phyloP scores from a whole-genome alignment of 169 alveolate genomes.

The Theileria sp. region DNA sequence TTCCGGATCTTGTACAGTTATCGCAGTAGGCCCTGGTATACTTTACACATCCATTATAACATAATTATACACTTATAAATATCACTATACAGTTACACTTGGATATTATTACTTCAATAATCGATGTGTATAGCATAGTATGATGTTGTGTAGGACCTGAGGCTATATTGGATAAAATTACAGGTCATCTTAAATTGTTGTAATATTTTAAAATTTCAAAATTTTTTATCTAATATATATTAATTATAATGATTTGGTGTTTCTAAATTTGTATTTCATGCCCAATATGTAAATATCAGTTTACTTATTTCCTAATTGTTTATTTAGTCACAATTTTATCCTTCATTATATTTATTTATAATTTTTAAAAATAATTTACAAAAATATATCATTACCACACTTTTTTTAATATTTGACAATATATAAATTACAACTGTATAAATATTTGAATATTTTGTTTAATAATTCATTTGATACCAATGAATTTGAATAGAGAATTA shows the following conservation, averaged over 20 bases:
- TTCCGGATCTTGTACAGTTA: slow-evolving; percentile 88
- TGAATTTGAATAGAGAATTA: slow-evolving; percentile 41
- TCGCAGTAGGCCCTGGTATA: slow-evolving; percentile 90
- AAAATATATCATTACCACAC: neutral
- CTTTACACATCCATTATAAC: neutral
- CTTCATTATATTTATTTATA: neutral
- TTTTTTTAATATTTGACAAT: neutral
- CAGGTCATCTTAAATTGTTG: slow-evolving; percentile 75
- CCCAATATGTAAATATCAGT: neutral
- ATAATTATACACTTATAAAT: too few species aligned
- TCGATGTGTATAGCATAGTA: neutral
- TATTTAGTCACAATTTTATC: neutral
- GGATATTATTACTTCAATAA: neutral
- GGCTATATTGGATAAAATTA: slow-evolving; percentile 66
- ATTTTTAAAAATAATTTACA: too few species aligned
- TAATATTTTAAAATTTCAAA: slow-evolving; percentile 16
- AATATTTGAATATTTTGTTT: neutral
- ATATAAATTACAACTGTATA: neutral
- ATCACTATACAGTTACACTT: neutral
- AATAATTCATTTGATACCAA: neutral
- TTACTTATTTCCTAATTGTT: too few species aligned
- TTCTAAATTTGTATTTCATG: neutral
- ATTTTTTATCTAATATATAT: neutral
- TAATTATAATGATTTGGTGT: neutral
- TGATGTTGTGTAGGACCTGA: slow-evolving; percentile 68